A percentile compares a stretch with the other conserved stretches of the same genome.
phyloP scores from a whole-genome alignment of 1,284 basidiomycete species.

The Ceratobasidium sp. region DNA sequence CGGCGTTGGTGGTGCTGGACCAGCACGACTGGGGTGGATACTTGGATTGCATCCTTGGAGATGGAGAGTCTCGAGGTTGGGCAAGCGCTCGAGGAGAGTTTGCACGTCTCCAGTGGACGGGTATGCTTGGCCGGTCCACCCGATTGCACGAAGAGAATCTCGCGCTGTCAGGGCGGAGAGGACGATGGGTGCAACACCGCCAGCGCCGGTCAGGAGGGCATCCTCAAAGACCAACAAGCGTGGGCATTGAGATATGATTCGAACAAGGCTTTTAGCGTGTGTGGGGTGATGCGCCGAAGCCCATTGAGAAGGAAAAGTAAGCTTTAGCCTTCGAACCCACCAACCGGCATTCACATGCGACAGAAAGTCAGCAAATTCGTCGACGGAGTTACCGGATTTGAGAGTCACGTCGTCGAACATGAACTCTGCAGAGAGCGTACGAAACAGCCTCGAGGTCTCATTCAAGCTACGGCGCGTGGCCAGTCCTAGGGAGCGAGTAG shows the following conservation, averaged over 20 bases:
- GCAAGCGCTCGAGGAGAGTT: conserved; percentile 15
- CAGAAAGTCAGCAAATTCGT: conserved; percentile 30
- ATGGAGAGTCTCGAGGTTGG: conserved; percentile 35
- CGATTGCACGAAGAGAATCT: conserved; percentile 29
- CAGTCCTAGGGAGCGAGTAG: conserved; percentile 20
- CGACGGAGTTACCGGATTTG: conserved; percentile 25
- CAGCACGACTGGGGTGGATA: not conserved
- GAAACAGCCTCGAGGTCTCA: conserved; percentile 23
- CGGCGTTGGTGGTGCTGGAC: conserved; percentile 17
- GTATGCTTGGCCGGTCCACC: conserved; percentile 35
- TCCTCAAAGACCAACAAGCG: conserved; percentile 30
- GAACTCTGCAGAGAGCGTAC: conserved; percentile 6
- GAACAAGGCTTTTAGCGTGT: conserved; percentile 22
- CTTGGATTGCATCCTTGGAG: conserved; percentile 38
- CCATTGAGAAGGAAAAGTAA: conserved; percentile 36
- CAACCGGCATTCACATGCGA: conserved; percentile 1
- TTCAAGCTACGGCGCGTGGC: conserved; percentile 29
- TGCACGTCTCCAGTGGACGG: conserved; percentile 32
- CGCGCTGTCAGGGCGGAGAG: conserved; percentile 18
- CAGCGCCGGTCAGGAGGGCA: conserved; percentile 24
- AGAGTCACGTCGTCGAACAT: conserved; percentile 29
- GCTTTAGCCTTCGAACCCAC: conserved; percentile 36
- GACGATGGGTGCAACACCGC: not conserved
- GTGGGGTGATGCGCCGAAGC: conserved; percentile 18
- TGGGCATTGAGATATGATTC: conserved; percentile 31